phyloP scores from a whole-genome alignment of 768 basidiomycete genomes.

The Pleurotus djamor region DNA sequence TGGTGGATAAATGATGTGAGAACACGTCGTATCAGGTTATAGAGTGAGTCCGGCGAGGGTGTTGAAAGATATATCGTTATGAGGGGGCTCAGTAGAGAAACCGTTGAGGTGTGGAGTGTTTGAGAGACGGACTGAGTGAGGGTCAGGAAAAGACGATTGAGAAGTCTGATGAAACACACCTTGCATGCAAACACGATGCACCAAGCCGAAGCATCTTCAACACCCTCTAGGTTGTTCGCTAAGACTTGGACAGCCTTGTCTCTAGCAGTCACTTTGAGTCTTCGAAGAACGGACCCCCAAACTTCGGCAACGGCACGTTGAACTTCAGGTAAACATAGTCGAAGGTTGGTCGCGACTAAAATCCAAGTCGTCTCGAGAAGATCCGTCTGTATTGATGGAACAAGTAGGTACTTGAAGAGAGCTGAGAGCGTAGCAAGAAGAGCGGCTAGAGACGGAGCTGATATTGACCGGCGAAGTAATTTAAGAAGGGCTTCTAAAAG shows the following conservation, averaged over 20 bases:
- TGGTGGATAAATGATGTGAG: constrained; percentile 85
- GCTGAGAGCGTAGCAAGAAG: constrained; percentile 68
- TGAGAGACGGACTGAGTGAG: constrained; percentile 70
- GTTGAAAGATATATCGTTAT: constrained; percentile 50
- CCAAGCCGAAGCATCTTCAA: constrained; percentile 73
- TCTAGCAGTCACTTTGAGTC: constrained; percentile 61
- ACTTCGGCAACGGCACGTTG: constrained; percentile 82
- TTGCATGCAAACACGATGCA: constrained; percentile 78
- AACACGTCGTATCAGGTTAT: constrained; percentile 63
- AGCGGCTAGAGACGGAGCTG: constrained; percentile 55
- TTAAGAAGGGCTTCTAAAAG: constrained; percentile 54
- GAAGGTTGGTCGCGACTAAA: constrained; percentile 44
- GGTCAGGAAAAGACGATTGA: constrained; percentile 1
- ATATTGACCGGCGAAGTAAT: constrained; percentile 57
- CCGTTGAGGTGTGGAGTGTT: constrained; percentile 74
- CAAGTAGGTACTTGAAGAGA: constrained; percentile 71
- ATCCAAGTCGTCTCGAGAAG: constrained; percentile 63
- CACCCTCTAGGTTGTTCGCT: constrained; percentile 41
- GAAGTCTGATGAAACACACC: constrained; percentile 33
- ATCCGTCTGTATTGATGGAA: constrained; percentile 56
- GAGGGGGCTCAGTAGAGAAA: constrained; percentile 59
- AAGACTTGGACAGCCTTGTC: constrained; percentile 57
- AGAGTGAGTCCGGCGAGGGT: constrained; percentile 35
- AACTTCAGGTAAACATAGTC: constrained; percentile 65
- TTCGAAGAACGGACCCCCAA: constrained; percentile 77